These are phyloP conservation scores for Chamaenerion angustifolium DNA, from an alignment of 345 rosid genomes.

Conservation along the genomic window DNA sequence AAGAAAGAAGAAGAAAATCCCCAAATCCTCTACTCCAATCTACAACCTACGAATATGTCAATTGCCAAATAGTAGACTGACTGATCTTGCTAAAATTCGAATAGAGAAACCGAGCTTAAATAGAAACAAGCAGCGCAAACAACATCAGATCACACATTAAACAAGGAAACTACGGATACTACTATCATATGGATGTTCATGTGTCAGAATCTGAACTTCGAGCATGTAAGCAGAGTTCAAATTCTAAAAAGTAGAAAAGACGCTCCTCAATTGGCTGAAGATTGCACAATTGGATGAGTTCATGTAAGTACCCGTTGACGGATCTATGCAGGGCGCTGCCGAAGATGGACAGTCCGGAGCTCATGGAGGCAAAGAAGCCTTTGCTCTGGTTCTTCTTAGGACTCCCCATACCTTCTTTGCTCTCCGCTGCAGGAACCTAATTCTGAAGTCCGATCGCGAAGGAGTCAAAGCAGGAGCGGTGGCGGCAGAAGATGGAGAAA, in stretches of 20 bases:
- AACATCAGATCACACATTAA: slow-evolving; percentile 5
- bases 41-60: no score
- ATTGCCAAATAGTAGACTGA: no score
- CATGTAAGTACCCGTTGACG: slow-evolving; percentile 35
- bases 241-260: neutral
- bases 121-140: neutral
- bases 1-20: no score
- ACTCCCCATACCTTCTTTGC: slow-evolving; percentile 23
- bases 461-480: slow-evolving; percentile 1
- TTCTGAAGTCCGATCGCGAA: neutral
- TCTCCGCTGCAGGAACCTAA: slow-evolving; percentile 1
- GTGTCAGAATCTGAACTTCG: no score
- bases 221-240: neutral
- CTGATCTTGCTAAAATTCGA: no score
- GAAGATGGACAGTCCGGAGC: slow-evolving; percentile 49
- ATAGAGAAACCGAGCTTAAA: no score
- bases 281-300: neutral
- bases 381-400: slow-evolving; percentile 35
- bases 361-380: slow-evolving; percentile 63
- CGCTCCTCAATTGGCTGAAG: neutral
- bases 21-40: no score
- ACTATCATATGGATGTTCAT: neutral
- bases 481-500: neutral
- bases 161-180: neutral
- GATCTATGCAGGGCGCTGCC: slow-evolving; percentile 63